phyloP scores from a whole-genome alignment of 192 early-diverging fungal genomes.

The Spizellomyces punctatus region DNA sequence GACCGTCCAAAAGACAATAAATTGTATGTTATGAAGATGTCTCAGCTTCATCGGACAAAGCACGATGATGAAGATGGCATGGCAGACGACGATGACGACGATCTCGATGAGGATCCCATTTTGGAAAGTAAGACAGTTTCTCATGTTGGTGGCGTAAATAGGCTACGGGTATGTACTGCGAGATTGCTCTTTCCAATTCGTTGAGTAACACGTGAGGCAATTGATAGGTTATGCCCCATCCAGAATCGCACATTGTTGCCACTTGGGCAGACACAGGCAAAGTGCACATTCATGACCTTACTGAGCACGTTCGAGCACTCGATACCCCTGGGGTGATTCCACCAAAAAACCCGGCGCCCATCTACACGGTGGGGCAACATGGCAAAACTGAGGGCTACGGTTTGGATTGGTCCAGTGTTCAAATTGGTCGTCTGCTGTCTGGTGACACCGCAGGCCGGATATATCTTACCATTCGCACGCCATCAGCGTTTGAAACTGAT shows the following conservation, averaged over 20 bases:
- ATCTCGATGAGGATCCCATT: constrained; percentile 93
- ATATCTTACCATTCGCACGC: constrained; percentile 76
- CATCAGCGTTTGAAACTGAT: constrained; percentile 71
- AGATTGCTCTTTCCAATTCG: constrained; percentile 13
- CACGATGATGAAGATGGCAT: constrained; percentile 70
- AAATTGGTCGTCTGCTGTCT: constrained; percentile 68
- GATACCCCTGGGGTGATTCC: constrained; percentile 78
- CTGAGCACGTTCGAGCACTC: constrained; percentile 70
- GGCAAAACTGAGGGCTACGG: constrained; percentile 89
- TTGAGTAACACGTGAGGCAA: constrained; percentile 19
- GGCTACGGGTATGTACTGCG: constrained; percentile 57
- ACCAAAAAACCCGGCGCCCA: constrained; percentile 66
- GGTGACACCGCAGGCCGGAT: constrained; percentile 84
- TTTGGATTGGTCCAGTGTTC: constrained; percentile 88
- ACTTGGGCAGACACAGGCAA: constrained; percentile 96
- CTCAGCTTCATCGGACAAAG: constrained; percentile 89
- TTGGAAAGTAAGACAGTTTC: constrained; percentile 81
- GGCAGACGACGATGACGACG: constrained; percentile 77
- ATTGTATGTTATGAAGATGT: constrained; percentile 94
- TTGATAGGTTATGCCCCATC: constrained; percentile 62
- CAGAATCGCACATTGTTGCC: constrained; percentile 78
- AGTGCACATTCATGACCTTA: constrained; percentile 90
- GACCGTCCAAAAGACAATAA: constrained; percentile 83
- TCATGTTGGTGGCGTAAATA: constrained; percentile 91
- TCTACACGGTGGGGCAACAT: constrained; percentile 83